Conservation (phyloP, 371 early-diverging fungal genomes). For the Mucor irregularis region DNA sequence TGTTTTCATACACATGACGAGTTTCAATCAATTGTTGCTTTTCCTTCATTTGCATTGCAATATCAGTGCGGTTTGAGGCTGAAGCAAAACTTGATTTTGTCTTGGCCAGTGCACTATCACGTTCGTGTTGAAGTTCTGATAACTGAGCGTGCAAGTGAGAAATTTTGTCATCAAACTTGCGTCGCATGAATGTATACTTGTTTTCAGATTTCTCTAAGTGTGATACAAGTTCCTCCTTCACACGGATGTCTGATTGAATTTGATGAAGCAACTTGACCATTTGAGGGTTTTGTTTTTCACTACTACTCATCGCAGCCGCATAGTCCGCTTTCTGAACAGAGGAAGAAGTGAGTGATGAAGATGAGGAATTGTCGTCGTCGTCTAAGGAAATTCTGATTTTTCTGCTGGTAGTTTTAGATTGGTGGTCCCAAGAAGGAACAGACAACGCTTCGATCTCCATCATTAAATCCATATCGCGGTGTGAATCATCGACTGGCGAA, state of each 20-base stretch:
- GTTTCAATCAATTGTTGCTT: conserved; percentile 48
- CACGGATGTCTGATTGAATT: conserved; percentile 72
- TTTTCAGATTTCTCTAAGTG: conserved; percentile 62
- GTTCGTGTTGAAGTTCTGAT: conserved; percentile 61
- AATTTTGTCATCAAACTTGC: conserved; percentile 75
- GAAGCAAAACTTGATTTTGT: conserved; percentile 36
- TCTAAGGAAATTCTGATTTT: background rate
- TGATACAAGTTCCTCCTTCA: conserved; percentile 62
- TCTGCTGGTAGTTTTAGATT: conserved; percentile 4
- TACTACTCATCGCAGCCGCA: background rate
- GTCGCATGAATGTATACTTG: conserved; percentile 59
- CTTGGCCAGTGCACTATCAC: conserved; percentile 61
- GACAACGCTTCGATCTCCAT: conserved; percentile 41
- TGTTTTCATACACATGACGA: conserved; percentile 65
- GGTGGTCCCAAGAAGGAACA: conserved; percentile 45
- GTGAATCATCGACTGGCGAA: conserved; percentile 32
- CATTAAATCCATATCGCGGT: conserved; percentile 19
- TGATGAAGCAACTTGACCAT: conserved; percentile 60
- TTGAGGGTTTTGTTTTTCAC: conserved; percentile 37
- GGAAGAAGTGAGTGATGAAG: conserved; percentile 9
- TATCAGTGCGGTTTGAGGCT: conserved; percentile 24
- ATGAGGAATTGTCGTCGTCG: conserved; percentile 11
- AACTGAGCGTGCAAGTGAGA: conserved; percentile 58
- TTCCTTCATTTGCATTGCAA: conserved; percentile 31
- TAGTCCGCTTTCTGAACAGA: too few relatives aligned